Percentiles rank a stretch among this genome's conserved stretches.
These are phyloP conservation scores for Metrosideros polymorpha DNA, from an alignment of 441 rosid species.

Conservation along the genomic window DNA sequence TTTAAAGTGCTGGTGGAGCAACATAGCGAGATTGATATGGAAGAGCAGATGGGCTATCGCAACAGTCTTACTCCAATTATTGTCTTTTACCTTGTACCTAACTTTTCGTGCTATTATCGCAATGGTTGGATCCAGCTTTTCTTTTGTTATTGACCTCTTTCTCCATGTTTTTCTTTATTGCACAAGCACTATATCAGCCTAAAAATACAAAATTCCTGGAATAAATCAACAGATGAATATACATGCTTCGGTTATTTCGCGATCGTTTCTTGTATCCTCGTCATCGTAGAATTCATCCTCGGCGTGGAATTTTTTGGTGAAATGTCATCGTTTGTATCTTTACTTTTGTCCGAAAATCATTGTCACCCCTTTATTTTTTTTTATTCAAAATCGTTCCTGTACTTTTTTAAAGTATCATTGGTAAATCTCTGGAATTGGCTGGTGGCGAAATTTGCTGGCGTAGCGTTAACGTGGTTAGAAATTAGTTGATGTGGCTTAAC, in stretches of 20 bases:
- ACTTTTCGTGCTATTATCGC: neutral
- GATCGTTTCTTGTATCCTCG: neutral
- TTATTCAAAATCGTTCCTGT: rapidly evolving
- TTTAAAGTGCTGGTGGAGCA: neutral
- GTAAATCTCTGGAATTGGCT: neutral
- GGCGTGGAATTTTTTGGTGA: neutral
- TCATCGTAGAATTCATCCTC: neutral
- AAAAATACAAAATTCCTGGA: neutral
- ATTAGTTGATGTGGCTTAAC: neutral
- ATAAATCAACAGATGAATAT: neutral
- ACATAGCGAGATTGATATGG: neutral
- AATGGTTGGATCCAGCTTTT: too few relatives aligned
- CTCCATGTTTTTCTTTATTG: neutral
- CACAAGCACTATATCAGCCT: neutral
- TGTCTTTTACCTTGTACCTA: neutral
- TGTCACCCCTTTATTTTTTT: neutral
- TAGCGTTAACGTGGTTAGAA: neutral
- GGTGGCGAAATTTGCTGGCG: neutral
- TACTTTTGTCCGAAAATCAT: neutral
- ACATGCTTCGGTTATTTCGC: neutral
- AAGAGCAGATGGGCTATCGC: neutral
- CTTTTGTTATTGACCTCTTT: neutral
- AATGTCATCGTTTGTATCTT: rapidly evolving
- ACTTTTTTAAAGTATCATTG: neutral
- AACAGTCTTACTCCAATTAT: neutral